Percentiles rank a stretch among this genome's conserved stretches.
phyloP scores from a whole-genome alignment of 1,284 basidiomycete species.

The Pseudozyma sp. region DNA sequence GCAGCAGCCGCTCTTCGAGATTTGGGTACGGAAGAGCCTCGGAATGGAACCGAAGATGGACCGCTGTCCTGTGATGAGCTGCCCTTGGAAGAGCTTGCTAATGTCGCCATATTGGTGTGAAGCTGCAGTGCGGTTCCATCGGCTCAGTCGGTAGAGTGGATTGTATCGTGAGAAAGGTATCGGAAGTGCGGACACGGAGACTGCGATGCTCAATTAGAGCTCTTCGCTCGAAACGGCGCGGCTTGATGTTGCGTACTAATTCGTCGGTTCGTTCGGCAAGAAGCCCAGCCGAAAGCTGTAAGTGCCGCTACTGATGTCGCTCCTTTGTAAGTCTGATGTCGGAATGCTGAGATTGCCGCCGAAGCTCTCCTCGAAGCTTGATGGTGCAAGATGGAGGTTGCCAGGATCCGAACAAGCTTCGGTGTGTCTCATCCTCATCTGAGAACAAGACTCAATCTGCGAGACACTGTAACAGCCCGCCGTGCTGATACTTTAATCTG shows the following conservation, averaged over 20 bases:
- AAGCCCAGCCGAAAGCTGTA: not conserved
- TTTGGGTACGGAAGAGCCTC: slow-evolving; percentile 31
- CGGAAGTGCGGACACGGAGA: not conserved
- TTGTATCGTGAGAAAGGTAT: not conserved
- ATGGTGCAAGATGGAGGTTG: no score
- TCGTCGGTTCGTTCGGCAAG: not conserved
- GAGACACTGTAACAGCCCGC: no score
- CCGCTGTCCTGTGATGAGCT: slow-evolving; percentile 19
- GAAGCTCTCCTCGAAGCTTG: no score
- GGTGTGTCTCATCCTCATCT: no score
- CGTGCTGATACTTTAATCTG: not conserved
- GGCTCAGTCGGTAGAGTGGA: not conserved
- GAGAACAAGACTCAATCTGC: no score
- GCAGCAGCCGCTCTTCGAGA: slow-evolving; percentile 6
- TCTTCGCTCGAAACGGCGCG: no score
- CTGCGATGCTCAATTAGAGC: not conserved
- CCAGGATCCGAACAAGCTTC: no score
- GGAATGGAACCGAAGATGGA: slow-evolving; percentile 31
- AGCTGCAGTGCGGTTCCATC: not conserved
- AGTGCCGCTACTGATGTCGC: not conserved
- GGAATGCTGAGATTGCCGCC: no score
- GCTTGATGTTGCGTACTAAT: no score
- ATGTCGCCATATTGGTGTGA: slow-evolving; percentile 14
- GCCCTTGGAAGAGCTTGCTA: slow-evolving; percentile 10
- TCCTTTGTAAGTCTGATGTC: not conserved